Base-by-base conservation (phyloP, 2,329 filamentous ascomycete species). In the Monilinia fructigena region DNA sequence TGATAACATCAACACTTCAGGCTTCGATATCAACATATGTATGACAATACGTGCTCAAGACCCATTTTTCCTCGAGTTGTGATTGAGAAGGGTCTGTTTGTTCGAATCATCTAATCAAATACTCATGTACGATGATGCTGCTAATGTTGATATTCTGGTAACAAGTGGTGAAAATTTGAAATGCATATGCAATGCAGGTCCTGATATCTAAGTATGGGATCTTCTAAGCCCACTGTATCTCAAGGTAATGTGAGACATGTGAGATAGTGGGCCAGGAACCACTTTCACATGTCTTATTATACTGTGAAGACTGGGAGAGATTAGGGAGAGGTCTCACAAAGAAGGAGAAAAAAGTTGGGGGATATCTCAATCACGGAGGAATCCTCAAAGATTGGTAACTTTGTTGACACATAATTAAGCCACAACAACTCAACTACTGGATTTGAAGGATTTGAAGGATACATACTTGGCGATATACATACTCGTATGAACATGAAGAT, bases 161-260 rank as follows among this genome's bases (percentile, higher is more conserved):
- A 26, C 8, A 18, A 35, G 42, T 48, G 18, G 3, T 38, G 45
- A 23, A 18, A 26, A 38, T 50, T 26, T 59, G 38, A 18, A 35
- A 20, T 60, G 58, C 58, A 60, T 60, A 48, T 60, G 58, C 58
- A 60, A 50, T 50, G 58, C 45, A 38, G 45, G 20, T 48, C 28
- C 42, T 35, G 12, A 16, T 42, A 58, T 12, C 11, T 35, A 35
- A 35, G 31, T 35, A 26, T 50, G 45, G 42, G 14, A 20, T 18
- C 26, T 23, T 7, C 11, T 11, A 40, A 47, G 42, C 12, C 28
- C 56, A 18, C 26, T 47, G 48, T 31, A 23, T 48, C 31, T 20
- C 56, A 42, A 58, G 42, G 42, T 48, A 26, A 35, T 35, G 4
- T 35, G 31, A 35, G 31, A 35, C 6, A 35, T 35, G 26, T 59